Conservation (phyloP, 352 stramenopile genomes). For the Proteromonas lacertae region DNA sequence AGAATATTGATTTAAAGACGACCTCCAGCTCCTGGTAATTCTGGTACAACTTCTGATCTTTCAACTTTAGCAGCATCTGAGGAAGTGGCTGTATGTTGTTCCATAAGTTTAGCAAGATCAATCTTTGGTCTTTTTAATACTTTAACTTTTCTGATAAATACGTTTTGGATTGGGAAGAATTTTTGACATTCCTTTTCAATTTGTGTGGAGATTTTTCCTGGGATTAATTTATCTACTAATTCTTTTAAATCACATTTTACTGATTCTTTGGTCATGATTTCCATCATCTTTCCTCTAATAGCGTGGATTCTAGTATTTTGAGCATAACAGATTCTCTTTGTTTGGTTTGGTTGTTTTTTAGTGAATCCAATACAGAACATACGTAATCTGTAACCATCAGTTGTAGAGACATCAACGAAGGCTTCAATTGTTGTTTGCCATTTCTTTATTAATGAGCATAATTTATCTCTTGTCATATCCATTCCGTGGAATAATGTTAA, state of each 20-base stretch:
- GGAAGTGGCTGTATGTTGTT: slow-evolving; percentile 73
- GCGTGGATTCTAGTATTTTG: slow-evolving; percentile 73
- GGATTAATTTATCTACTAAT: slow-evolving; percentile 92
- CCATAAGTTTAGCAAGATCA: slow-evolving; percentile 95
- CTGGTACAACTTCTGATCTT: slow-evolving; percentile 20
- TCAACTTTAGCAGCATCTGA: slow-evolving; percentile 50
- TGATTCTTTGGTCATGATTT: slow-evolving; percentile 83
- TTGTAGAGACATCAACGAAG: slow-evolving; percentile 93
- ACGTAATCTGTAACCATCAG: slow-evolving; percentile 89
- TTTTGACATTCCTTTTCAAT: slow-evolving; percentile 80
- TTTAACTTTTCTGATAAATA: slow-evolving; percentile 99
- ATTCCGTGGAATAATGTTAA: slow-evolving; percentile 60
- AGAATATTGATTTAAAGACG: slow-evolving; percentile 36
- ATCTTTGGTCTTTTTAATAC: slow-evolving; percentile 99
- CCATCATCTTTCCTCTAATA: slow-evolving; percentile 94
- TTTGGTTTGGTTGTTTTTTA: slow-evolving; percentile 82
- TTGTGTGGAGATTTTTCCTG: slow-evolving; percentile 81
- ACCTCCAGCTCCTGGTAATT: slow-evolving; percentile 20
- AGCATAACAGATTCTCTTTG: slow-evolving; percentile 60
- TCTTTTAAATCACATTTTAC: slow-evolving; percentile 92
- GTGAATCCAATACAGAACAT: slow-evolving; percentile 99
- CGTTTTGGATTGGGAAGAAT: slow-evolving; percentile 96
- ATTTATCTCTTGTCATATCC: slow-evolving; percentile 84
- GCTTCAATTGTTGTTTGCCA: slow-evolving; percentile 96
- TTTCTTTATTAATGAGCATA: slow-evolving; percentile 98